Evolutionary conservation across 768 basidiomycete genomes (phyloP), one percentile per base, ranked within the genome.

Genomic region (Suillus plorans): DNA sequence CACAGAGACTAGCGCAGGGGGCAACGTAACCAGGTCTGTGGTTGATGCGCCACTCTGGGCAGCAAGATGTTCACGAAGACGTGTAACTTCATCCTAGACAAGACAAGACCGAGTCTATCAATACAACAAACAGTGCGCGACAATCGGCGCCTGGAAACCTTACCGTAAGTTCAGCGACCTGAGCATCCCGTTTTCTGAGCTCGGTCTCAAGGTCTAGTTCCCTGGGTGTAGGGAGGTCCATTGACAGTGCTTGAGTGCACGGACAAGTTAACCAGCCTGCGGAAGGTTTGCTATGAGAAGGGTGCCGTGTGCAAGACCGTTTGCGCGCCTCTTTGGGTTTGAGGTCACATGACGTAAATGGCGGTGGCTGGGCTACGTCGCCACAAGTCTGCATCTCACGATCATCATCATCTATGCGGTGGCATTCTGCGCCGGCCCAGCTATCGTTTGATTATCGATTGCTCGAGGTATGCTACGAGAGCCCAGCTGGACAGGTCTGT

Each of bases 201-300:
- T 90, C 82, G 36, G 86, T 83, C 77, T 95, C 94, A 49, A 95
- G 87, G 75, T 94, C 91, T 66, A 92, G 80, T 77, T 94, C 91
- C 75, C 92, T 84, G 61, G 86, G 78, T 53, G 88, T 84, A 25
- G 92, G 93, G 41, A 92, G 77, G 66, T 87, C 85, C 90, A 92
- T 91, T 63, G 58, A 64, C 64, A 42, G 63, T 68, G 22, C 64
- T 71, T 52, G 64, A 63, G 36, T 64, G 68, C 53, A 41, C 52
- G 44, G 56, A 61, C 56, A 61, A 66, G 63, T 69, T 56, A 61
- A 49, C 66, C 65, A 69, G 64, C 56, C 55, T 18, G 13, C 39
- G 25, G 60, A 50, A 62, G 31, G 53, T 55, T 36, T 5, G 65
- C 47, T 63, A 37, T 25, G 56, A 37, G 64, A 60, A 62, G 41